A percentile compares a stretch with the other conserved stretches of the same genome.
Conservation (phyloP, 352 stramenopile genomes). For the Phytophthora tubulina region DNA sequence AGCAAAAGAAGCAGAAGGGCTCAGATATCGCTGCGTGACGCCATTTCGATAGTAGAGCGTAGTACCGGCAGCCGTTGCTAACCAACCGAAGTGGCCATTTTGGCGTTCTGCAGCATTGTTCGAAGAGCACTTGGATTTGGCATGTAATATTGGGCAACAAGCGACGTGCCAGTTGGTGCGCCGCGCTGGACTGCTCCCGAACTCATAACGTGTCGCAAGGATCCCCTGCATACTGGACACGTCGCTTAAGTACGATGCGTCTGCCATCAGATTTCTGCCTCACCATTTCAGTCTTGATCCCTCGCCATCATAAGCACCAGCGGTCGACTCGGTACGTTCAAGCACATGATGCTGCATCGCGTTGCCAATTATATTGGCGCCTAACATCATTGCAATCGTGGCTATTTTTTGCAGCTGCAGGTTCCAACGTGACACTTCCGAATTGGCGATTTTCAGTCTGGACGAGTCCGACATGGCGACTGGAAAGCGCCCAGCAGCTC, state of each 20-base stretch:
- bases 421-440: slow-evolving; percentile 15
- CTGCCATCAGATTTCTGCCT: neutral
- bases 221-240: neutral
- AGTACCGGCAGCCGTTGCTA: slow-evolving; percentile 4
- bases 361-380: slow-evolving; percentile 5
- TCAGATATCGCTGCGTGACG: slow-evolving; percentile 3
- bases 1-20: neutral
- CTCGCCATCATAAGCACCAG: slow-evolving; percentile 8
- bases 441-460: slow-evolving; percentile 24
- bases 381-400: neutral
- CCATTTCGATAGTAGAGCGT: slow-evolving; percentile 34
- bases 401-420: slow-evolving; percentile 30
- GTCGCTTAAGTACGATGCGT: slow-evolving; percentile 24
- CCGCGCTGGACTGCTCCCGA: slow-evolving; percentile 6
- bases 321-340: slow-evolving; percentile 4
- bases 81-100: neutral
- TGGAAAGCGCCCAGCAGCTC: slow-evolving; percentile 17
- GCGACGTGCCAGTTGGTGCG: too few species aligned
- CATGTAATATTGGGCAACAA: neutral
- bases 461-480: slow-evolving; percentile 33
- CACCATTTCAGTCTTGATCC: slow-evolving; percentile 16
- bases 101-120: neutral
- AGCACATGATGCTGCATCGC: neutral
- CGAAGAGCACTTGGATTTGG: too few species aligned
- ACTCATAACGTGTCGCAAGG: slow-evolving; percentile 18